Conservation (phyloP, 176 grass and related monocot genomes). For the Melocanna baccifera region DNA sequence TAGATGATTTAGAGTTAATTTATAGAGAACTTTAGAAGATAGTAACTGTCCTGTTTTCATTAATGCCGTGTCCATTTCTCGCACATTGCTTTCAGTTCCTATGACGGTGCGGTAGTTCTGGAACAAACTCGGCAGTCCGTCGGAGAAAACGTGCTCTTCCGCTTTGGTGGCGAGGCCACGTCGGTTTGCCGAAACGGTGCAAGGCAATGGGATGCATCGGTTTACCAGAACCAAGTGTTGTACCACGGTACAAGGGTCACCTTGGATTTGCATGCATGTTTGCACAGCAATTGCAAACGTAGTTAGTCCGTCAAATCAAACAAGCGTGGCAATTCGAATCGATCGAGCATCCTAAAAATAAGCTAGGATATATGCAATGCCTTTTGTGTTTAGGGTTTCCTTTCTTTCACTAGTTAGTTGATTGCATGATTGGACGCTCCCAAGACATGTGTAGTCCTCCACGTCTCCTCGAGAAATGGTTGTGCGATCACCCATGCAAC, state of each 20-base stretch:
- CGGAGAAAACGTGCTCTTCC: conserved; percentile 1
- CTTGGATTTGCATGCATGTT: background rate
- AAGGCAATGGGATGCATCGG: conserved; percentile 13
- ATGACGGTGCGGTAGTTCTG: conserved; percentile 24
- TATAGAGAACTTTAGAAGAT: too few relatives aligned
- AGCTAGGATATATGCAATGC: background rate
- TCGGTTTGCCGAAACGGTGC: conserved; percentile 26
- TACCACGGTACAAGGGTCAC: background rate
- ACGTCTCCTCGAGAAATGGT: background rate
- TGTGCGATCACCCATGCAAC: background rate
- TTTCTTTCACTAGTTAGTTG: background rate
- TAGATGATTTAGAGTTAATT: too few relatives aligned
- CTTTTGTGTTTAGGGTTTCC: background rate
- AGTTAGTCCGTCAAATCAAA: too few relatives aligned
- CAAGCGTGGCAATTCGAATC: background rate
- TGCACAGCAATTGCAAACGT: background rate
- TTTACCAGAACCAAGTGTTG: background rate
- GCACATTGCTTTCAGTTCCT: conserved; percentile 34
- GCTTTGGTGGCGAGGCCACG: conserved; percentile 24
- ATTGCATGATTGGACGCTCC: background rate
- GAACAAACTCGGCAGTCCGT: background rate
- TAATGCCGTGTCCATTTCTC: background rate
- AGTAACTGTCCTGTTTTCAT: background rate
- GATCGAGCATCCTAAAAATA: background rate
- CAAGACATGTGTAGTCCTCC: too few relatives aligned